phyloP scores from a whole-genome alignment of 441 rosid species.

The Erodium trifolium region DNA sequence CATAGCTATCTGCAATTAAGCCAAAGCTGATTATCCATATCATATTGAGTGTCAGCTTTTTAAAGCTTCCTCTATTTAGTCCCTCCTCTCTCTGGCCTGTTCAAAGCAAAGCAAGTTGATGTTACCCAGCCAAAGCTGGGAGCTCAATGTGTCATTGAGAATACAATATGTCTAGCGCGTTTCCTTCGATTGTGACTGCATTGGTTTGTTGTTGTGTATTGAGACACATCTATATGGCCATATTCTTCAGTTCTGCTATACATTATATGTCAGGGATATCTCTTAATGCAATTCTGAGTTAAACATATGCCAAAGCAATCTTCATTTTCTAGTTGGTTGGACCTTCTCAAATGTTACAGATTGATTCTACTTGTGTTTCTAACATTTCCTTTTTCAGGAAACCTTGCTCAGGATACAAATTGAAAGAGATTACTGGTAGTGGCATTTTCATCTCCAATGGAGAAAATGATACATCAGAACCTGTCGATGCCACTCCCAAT shows the following conservation, averaged over 20 bases:
- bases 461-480: conserved; percentile 43
- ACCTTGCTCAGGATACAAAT: conserved; percentile 87
- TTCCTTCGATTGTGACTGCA: neutral
- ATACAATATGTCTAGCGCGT: too few species aligned
- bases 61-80: too few species aligned
- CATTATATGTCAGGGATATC: neutral
- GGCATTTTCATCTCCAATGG: conserved; percentile 66
- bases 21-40: too few species aligned
- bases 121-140: too few species aligned
- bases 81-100: too few species aligned
- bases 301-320: neutral
- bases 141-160: too few species aligned
- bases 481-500: conserved; percentile 36
- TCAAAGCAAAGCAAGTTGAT: too few species aligned
- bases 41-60: too few species aligned
- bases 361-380: neutral
- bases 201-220: neutral
- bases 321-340: too few species aligned
- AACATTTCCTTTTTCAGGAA: conserved; percentile 38
- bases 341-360: too few species aligned
- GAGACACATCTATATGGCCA: neutral
- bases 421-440: conserved; percentile 96
- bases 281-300: neutral
- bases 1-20: too few species aligned
- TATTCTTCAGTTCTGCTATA: neutral